A percentile compares a stretch with the other conserved stretches of the same genome.
Evolutionary conservation across 208 protist species (phyloP).

Genomic region (Acanthamoeba pearcei): DNA sequence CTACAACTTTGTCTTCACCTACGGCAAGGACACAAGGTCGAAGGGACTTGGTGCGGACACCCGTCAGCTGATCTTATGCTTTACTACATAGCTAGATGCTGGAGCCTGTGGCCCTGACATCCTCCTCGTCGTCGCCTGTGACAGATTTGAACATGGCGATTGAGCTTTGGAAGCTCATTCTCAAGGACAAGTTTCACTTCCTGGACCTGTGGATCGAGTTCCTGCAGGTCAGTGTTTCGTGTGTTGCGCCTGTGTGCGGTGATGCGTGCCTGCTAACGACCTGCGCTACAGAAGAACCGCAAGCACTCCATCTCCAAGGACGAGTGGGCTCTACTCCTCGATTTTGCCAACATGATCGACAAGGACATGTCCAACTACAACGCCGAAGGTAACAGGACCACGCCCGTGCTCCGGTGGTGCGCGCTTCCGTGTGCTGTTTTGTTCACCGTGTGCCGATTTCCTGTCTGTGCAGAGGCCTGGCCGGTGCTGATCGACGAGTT

Average conservation of each 20-base stretch:
- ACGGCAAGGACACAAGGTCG: slow-evolving; percentile 42
- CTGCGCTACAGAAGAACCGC: slow-evolving; percentile 62
- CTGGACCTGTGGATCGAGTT: slow-evolving; percentile 74
- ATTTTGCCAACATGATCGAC: slow-evolving; percentile 75
- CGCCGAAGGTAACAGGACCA: neutral
- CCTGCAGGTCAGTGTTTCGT: slow-evolving; percentile 23
- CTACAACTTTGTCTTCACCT: slow-evolving; percentile 72
- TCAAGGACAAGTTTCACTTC: slow-evolving; percentile 52
- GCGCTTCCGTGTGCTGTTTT: too few relatives aligned
- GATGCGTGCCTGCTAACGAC: too few relatives aligned
- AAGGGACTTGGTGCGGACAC: slow-evolving; percentile 37
- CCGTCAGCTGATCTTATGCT: too few relatives aligned
- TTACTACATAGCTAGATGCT: too few relatives aligned
- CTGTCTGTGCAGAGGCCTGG: slow-evolving; percentile 72
- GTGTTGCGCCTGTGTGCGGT: too few relatives aligned
- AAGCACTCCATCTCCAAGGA: slow-evolving; percentile 78
- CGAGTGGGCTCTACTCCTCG: slow-evolving; percentile 74
- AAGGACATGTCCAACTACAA: slow-evolving; percentile 79
- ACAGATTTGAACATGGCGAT: slow-evolving; percentile 72
- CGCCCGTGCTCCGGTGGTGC: neutral
- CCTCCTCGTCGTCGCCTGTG: too few relatives aligned
- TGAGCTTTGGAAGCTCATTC: slow-evolving; percentile 74
- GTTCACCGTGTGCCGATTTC: too few relatives aligned
- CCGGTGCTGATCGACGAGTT: slow-evolving; percentile 79
- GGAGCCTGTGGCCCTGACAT: too few relatives aligned